These are phyloP conservation scores for Amorphotheca resinae DNA, from an alignment of 495 filamentous ascomycete species.

Conservation along the genomic window DNA sequence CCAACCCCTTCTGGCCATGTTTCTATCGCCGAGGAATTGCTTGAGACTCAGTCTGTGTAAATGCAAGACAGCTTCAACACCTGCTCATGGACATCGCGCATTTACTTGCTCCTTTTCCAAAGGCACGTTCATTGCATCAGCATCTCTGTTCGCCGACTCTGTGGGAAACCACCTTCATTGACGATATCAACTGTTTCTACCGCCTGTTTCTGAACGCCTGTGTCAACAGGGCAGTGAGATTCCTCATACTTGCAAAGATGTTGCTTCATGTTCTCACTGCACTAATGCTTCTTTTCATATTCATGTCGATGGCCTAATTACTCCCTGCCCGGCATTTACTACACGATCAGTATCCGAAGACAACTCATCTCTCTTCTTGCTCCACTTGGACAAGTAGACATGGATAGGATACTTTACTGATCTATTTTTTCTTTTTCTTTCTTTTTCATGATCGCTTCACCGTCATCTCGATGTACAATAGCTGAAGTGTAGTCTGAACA, in stretches of 20 bases:
- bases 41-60: conserved; percentile 1
- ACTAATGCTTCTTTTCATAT: not conserved
- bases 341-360: too few relatives aligned
- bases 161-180: not conserved
- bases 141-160: not conserved
- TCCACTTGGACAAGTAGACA: conserved; percentile 9
- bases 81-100: not conserved
- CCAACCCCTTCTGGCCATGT: conserved; percentile 10
- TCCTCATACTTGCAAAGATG: not conserved
- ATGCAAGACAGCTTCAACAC: not conserved
- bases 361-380: conserved; percentile 1
- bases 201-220: not conserved
- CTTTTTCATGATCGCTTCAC: not conserved
- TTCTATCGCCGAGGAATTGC: conserved; percentile 2
- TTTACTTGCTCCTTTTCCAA: not conserved
- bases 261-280: not conserved
- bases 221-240: not conserved
- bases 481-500: too few relatives aligned
- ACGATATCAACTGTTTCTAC: not conserved
- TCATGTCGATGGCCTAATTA: not conserved
- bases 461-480: too few relatives aligned
- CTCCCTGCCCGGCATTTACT: not conserved
- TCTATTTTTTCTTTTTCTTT: not conserved
- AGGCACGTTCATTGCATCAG: not conserved
- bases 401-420: conserved; percentile 4